A percentile compares a stretch with the other conserved stretches of the same genome.
These are phyloP conservation scores for Eimeria zaria DNA, from an alignment of 169 alveolate species.

Conservation along the genomic window DNA sequence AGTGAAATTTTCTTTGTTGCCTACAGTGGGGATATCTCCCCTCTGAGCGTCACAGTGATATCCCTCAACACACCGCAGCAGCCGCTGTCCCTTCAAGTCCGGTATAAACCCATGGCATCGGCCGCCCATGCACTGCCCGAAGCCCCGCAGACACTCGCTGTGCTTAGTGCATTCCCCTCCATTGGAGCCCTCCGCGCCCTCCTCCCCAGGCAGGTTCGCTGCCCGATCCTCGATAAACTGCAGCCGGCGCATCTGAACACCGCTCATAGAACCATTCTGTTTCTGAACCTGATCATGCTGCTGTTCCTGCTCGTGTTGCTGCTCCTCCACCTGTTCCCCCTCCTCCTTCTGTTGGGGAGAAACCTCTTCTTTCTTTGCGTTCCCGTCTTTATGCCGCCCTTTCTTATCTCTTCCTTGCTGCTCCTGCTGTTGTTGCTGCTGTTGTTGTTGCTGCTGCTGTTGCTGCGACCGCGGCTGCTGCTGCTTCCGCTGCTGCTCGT, in stretches of 20 bases:
- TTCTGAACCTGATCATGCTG: too few species aligned
- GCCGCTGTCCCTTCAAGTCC: conserved; percentile 73
- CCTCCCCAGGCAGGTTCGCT: conserved; percentile 40
- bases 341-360: background rate
- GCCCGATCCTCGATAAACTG: conserved; percentile 73
- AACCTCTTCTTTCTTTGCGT: background rate
- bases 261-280: background rate
- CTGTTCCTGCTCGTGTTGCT: background rate
- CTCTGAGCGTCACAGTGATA: conserved; percentile 72
- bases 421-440: background rate
- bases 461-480: background rate
- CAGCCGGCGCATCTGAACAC: conserved; percentile 10
- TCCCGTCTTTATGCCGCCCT: background rate
- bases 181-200: background rate
- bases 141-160: conserved; percentile 78
- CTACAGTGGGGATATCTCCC: conserved; percentile 67
- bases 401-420: background rate
- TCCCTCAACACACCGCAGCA: conserved; percentile 84
- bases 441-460: background rate
- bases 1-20: conserved; percentile 36
- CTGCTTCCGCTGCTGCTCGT: background rate
- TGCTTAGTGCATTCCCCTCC: conserved; percentile 62
- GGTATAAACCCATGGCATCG: conserved; percentile 75
- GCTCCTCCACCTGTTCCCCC: background rate
- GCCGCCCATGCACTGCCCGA: conserved; percentile 70